A percentile compares a stretch with the other conserved stretches of the same genome.
phyloP scores from a whole-genome alignment of 129 eudicot species.

The Chrysanthemum makinoi region DNA sequence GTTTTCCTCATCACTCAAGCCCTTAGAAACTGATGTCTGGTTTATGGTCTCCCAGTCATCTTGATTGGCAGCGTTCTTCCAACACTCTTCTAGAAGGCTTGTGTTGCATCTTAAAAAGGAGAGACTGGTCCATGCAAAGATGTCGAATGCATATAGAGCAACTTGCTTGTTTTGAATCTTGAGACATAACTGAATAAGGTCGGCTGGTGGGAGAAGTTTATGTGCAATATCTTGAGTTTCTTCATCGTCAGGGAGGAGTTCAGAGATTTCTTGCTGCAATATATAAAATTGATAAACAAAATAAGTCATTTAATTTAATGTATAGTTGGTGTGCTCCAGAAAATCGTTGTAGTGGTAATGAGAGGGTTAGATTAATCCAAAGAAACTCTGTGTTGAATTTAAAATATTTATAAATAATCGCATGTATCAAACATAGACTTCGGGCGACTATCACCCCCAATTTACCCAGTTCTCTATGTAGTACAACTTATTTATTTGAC shows the following conservation, averaged over 20 bases:
- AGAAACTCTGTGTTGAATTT: too few relatives aligned
- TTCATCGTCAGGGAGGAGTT: constrained; percentile 43
- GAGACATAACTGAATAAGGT: constrained; percentile 76
- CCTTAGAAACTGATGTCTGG: constrained; percentile 51
- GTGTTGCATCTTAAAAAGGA: constrained; percentile 59
- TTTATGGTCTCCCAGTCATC: constrained; percentile 81
- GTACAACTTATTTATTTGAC: background rate
- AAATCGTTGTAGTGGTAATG: too few relatives aligned
- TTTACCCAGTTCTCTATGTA: background rate
- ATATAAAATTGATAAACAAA: constrained; percentile 14
- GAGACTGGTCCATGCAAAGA: constrained; percentile 81
- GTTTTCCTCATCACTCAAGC: constrained; percentile 84
- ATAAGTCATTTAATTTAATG: too few relatives aligned
- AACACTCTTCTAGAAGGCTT: constrained; percentile 87
- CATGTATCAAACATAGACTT: background rate
- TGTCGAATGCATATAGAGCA: constrained; percentile 62
- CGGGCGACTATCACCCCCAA: background rate
- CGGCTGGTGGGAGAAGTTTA: constrained; percentile 65
- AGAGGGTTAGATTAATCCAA: too few relatives aligned
- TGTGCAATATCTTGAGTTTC: constrained; percentile 54
- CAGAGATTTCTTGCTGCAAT: constrained; percentile 69
- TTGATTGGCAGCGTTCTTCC: constrained; percentile 88
- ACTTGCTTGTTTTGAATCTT: constrained; percentile 48
- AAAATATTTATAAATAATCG: background rate
- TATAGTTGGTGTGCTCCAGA: too few relatives aligned